These are phyloP conservation scores for Ogataea methanolica DNA, from an alignment of 805 yeast genomes.

Conservation along the genomic window DNA sequence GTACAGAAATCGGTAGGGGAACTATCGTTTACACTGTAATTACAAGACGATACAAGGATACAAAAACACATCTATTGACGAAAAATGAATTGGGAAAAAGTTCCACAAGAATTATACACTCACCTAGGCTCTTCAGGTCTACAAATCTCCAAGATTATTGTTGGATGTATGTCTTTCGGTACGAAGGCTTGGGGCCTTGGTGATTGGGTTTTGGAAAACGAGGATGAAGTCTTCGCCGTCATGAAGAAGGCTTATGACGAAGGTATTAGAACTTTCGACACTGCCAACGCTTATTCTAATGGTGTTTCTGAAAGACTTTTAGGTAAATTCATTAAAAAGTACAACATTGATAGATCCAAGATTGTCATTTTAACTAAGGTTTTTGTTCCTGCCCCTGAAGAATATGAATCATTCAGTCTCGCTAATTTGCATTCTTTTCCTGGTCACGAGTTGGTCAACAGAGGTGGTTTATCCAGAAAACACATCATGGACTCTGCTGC, in stretches of 20 bases:
- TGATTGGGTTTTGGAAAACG: slow-evolving; percentile 43
- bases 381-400: slow-evolving; percentile 25
- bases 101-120: slow-evolving; percentile 14
- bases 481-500: slow-evolving; percentile 40
- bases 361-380: slow-evolving; percentile 52
- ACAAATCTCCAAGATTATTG: slow-evolving; percentile 41
- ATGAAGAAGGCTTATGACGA: slow-evolving; percentile 41
- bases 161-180: slow-evolving; percentile 54
- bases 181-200: slow-evolving; percentile 32
- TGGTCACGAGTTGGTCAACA: slow-evolving; percentile 25
- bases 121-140: slow-evolving; percentile 42
- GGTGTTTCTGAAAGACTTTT: slow-evolving; percentile 43
- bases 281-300: slow-evolving; percentile 45
- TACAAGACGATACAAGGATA: too few species aligned
- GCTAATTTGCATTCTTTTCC: background rate
- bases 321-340: slow-evolving; percentile 48
- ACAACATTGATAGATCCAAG: slow-evolving; percentile 46
- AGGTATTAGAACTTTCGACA: slow-evolving; percentile 45
- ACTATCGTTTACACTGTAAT: too few species aligned
- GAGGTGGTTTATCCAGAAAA: slow-evolving; percentile 38
- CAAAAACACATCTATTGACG: too few species aligned
- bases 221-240: slow-evolving; percentile 37
- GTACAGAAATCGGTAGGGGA: too few species aligned
- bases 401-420: slow-evolving; percentile 8
- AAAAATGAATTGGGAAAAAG: slow-evolving; percentile 3